Conservation (phyloP, 1,284 basidiomycete species). For the Rhodotorula sp. region DNA sequence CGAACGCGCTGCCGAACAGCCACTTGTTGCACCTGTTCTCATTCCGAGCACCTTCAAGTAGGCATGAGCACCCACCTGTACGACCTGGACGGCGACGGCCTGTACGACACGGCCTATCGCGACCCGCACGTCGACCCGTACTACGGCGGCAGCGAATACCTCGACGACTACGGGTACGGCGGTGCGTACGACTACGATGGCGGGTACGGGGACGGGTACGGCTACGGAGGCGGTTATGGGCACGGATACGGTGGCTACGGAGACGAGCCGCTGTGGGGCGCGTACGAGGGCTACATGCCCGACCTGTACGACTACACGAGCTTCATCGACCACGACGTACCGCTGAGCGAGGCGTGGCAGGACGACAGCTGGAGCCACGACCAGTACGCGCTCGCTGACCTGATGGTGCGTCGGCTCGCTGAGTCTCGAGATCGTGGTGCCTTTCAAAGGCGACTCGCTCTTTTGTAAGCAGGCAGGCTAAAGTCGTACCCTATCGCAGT, state of each 20-base stretch:
- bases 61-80: background rate
- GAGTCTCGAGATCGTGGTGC: background rate
- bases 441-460: background rate
- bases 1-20: background rate
- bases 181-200: background rate
- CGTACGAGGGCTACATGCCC: background rate
- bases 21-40: background rate
- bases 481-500: background rate
- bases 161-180: background rate
- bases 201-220: background rate
- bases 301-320: constrained; percentile 12
- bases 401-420: constrained; percentile 15
- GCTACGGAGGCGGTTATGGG: background rate
- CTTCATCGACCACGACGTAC: constrained; percentile 2
- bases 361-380: constrained; percentile 14
- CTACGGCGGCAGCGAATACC: background rate
- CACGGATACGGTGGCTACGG: background rate
- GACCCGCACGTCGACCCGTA: background rate
- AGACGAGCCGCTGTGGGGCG: background rate
- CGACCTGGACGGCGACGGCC: constrained; percentile 5
- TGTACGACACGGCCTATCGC: background rate
- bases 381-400: constrained; percentile 28
- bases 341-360: constrained; percentile 11
- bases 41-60: background rate
- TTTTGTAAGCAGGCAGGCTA: too few species aligned